Conservation (phyloP, 2,329 filamentous ascomycete species). For the Chaetomiaceae sp. region DNA sequence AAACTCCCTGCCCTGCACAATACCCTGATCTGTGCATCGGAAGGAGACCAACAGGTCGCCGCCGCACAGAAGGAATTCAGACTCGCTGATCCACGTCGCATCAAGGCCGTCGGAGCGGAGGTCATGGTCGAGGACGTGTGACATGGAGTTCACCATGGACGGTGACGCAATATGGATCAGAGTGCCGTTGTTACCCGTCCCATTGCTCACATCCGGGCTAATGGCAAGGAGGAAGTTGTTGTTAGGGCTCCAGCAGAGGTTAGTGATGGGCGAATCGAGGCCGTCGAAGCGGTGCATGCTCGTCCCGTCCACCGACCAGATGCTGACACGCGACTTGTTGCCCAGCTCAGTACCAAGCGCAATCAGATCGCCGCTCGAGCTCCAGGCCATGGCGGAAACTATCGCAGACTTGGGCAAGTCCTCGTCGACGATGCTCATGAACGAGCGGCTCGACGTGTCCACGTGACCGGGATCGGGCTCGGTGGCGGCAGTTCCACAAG, state of each 20-base stretch:
- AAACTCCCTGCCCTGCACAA: slow-evolving; percentile 43
- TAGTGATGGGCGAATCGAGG: slow-evolving; percentile 55
- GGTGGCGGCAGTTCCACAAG: slow-evolving; percentile 45
- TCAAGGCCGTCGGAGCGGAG: slow-evolving; percentile 48
- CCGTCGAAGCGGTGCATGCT: slow-evolving; percentile 49
- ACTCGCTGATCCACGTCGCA: slow-evolving; percentile 53
- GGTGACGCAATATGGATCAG: slow-evolving; percentile 51
- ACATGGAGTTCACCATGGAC: slow-evolving; percentile 37
- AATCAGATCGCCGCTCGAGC: slow-evolving; percentile 48
- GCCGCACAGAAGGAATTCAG: slow-evolving; percentile 54
- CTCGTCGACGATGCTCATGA: slow-evolving; percentile 46
- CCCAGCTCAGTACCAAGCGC: slow-evolving; percentile 53
- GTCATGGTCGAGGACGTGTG: slow-evolving; percentile 46
- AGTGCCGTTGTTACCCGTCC: slow-evolving; percentile 29
- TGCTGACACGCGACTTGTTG: slow-evolving; percentile 46
- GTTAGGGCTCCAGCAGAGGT: slow-evolving; percentile 54
- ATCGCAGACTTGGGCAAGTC: slow-evolving; percentile 46
- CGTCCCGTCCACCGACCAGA: slow-evolving; percentile 50
- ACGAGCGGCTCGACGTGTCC: slow-evolving; percentile 36
- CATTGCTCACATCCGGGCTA: slow-evolving; percentile 46
- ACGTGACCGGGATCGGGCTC: slow-evolving; percentile 44
- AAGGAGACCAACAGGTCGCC: slow-evolving; percentile 48
- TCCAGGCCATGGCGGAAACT: slow-evolving; percentile 57
- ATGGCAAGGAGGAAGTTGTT: slow-evolving; percentile 51
- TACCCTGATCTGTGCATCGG: slow-evolving; percentile 40